Evolutionary conservation across 768 basidiomycete species (phyloP), one percentile per base, ranked within the genome.

Genomic region (Thelephora aurantiotincta): DNA sequence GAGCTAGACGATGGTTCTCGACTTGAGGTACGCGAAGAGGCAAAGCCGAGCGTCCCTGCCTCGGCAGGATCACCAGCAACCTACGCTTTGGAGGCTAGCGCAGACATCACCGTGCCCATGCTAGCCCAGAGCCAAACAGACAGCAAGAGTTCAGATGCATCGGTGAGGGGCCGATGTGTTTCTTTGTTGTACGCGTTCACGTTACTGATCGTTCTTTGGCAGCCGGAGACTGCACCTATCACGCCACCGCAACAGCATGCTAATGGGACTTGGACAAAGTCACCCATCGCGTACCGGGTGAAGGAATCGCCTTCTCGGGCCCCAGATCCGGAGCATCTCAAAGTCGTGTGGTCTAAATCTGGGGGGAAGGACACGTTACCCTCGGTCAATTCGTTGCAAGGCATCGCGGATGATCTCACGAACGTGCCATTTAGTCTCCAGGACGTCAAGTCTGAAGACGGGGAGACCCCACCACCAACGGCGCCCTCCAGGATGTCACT

Each of bases 391-490:
- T 91, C 88, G 1, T 65, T 93, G 49, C 80, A 88, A 58, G 82
- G 80, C 14, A 87, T 93, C 48, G 77, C 78, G 22, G 87, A 90
- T 57, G 90, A 92, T 57, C 67, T 88, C 48, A 80, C 82, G 26
- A 70, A 80, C 19, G 67, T 91, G 26, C 86, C 87, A 11, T 85
- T 85, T 62, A 81, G 82, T 5, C 60, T 90, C 33, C 86, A 84
- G 57, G 88, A 91, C 48, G 81, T 88, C 45, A 90, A 89, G 59
- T 84, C 85, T 11, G 87, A 89, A 58, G 85, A 84, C 54, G 87
- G 84, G 16, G 80, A 78, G 59, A 85, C 83, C 2, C 82, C 85
- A 2, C 84, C 84, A 12, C 78, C 82, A 6, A 67, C 72, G 4
- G 56, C 61, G 12, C 73, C 83, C 20, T 80, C 80, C 14, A 77